Base-by-base conservation (phyloP, 169 alveolate genomes). In the Plasmodium yoelii region DNA sequence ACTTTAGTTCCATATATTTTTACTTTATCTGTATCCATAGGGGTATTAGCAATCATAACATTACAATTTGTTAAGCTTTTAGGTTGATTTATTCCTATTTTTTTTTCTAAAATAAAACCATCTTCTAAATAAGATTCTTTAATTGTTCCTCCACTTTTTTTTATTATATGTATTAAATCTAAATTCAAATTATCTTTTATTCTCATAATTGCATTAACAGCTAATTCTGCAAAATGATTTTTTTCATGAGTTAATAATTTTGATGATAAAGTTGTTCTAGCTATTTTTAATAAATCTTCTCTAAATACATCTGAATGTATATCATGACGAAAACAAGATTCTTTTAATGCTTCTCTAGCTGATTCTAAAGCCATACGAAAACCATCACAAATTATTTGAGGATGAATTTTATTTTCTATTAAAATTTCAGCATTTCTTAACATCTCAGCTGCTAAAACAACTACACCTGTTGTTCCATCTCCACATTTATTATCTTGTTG, bases 1-100 rank as follows among this genome's bases (percentile, higher is more conserved):
- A 98, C 99, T 87, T 98, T 97, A 5, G 99, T 98, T 1, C 99
- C 99, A 93, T 98, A 98, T 42, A 99, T 99, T 96, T 99, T 98
- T 80, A 99, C 97, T 94, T 99, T 99, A 93, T 99, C 99, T 55
- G 99, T 97, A 95, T 99, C 99, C 99, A 99, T 98, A 10, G 99
- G 99, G 49, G 99, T 98, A 94, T 99, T 98, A 2, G 99, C 99
- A 71, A 99, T 98, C 94, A 98, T 86, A 53, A 98, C 95, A 82
- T 93, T 96, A 94, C 97, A 94, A 87, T 97, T 95, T 42, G 93
- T 96, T 92, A 96, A 92, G 56, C 92, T 93, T 91, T 94, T 97
- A 19, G 99, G 98, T 89, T 98, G 98, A 51, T 99, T 99, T 0
- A 96, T 97, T 57, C 99, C 98, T 44, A 99, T 98, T 60, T 93